A percentile compares a stretch with the other conserved stretches of the same genome.
Evolutionary conservation across 139 green algal genomes (phyloP).

Genomic region (Gonium pectorale): DNA sequence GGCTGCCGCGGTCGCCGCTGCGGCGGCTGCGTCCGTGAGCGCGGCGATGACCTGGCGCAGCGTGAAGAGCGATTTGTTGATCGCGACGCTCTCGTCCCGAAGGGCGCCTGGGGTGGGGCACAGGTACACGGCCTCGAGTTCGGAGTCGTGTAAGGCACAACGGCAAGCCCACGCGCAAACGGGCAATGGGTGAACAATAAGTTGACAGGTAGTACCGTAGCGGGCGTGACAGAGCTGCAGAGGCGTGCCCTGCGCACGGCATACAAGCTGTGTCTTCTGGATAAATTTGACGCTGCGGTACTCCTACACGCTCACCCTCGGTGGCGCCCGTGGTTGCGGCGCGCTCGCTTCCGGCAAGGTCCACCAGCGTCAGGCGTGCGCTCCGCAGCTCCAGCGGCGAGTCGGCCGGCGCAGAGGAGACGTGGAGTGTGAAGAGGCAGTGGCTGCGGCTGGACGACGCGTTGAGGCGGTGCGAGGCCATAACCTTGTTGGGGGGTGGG

Average conservation of each 20-base stretch:
- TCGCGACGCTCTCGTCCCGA: conserved; percentile 63
- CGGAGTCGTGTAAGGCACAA: too few relatives aligned
- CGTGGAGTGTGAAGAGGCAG: conserved; percentile 65
- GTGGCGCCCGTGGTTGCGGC: conserved; percentile 37
- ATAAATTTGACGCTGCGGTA: too few relatives aligned
- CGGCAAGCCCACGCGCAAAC: too few relatives aligned
- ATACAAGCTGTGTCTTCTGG: too few relatives aligned
- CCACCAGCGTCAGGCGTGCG: conserved; percentile 63
- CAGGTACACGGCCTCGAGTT: too few relatives aligned
- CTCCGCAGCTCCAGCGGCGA: conserved; percentile 43
- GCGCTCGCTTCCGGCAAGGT: conserved; percentile 71
- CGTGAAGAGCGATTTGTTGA: conserved; percentile 77
- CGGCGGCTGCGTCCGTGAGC: conserved; percentile 19
- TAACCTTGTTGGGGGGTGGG: conserved; percentile 44
- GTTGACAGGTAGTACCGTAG: too few relatives aligned
- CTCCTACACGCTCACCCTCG: conserved; percentile 18
- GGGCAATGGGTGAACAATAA: too few relatives aligned
- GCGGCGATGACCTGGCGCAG: conserved; percentile 57
- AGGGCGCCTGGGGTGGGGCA: conserved; percentile 43
- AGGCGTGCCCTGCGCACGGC: too few relatives aligned
- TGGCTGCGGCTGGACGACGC: conserved; percentile 65
- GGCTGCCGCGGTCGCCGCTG: conserved; percentile 44
- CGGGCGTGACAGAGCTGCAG: too few relatives aligned
- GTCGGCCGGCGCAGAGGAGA: conserved; percentile 34
- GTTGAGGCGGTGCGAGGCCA: conserved; percentile 68